These are phyloP conservation scores for Trematosphaeria pertusa DNA, from an alignment of 2,329 filamentous ascomycete genomes.

Conservation along the genomic window DNA sequence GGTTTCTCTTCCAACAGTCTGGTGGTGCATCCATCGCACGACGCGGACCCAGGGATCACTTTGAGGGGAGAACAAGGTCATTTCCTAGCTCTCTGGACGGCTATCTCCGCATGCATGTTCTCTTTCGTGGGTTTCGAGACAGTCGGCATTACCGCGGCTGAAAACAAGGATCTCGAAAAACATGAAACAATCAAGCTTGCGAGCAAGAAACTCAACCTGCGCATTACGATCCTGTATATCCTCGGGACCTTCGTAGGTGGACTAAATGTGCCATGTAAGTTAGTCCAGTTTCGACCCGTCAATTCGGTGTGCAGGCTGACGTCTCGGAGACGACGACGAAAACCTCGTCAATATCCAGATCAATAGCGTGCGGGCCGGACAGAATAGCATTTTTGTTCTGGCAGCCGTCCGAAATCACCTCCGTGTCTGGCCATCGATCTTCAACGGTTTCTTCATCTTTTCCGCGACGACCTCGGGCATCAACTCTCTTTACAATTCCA, in stretches of 20 bases:
- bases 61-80: constrained; percentile 38
- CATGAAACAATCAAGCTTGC: constrained; percentile 56
- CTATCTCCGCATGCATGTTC: constrained; percentile 52
- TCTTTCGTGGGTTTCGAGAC: constrained; percentile 54
- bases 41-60: constrained; percentile 28
- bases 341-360: constrained; percentile 36
- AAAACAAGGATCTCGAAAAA: constrained; percentile 50
- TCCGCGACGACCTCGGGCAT: constrained; percentile 52
- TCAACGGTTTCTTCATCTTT: constrained; percentile 56
- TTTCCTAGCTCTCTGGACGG: constrained; percentile 51
- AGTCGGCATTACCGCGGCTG: constrained; percentile 53
- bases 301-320: too few relatives aligned
- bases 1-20: constrained; percentile 37
- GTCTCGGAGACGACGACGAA: constrained; percentile 35
- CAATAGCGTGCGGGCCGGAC: constrained; percentile 37
- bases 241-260: constrained; percentile 52
- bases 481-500: constrained; percentile 53
- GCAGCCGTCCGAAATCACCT: constrained; percentile 51
- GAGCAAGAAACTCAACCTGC: constrained; percentile 52
- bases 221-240: constrained; percentile 54
- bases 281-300: too few relatives aligned
- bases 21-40: constrained; percentile 30
- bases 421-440: constrained; percentile 48
- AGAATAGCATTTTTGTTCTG: constrained; percentile 50
- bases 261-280: constrained; percentile 49